Percentiles rank a stretch among this genome's conserved stretches.
phyloP scores from a whole-genome alignment of 768 basidiomycete genomes.

The Mycena capillaripes region DNA sequence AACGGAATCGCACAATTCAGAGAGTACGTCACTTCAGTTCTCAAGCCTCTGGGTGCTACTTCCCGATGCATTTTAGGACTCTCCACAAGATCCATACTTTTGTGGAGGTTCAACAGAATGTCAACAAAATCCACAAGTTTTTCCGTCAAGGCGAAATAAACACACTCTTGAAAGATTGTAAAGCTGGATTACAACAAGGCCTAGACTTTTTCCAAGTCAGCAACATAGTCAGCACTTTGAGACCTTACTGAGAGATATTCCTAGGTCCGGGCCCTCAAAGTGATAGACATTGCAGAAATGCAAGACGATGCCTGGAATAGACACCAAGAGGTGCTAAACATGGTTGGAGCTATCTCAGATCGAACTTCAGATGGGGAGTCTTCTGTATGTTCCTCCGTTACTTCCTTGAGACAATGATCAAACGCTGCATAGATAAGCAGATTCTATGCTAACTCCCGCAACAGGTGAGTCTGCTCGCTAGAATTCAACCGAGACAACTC shows the following conservation, averaged over 20 bases:
- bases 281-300: not conserved
- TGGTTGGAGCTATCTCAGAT: not conserved
- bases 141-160: not conserved
- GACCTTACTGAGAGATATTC: not conserved
- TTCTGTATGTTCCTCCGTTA: not conserved
- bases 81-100: constrained; percentile 8
- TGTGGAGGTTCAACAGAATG: not conserved
- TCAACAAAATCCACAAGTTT: not conserved
- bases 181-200: not conserved
- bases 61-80: not conserved
- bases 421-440: not conserved
- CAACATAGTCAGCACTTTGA: not conserved
- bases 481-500: not conserved
- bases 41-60: not conserved
- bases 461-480: not conserved
- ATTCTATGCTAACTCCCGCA: not conserved
- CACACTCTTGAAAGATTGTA: not conserved
- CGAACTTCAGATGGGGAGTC: not conserved
- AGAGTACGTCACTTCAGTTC: not conserved
- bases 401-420: not conserved
- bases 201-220: constrained; percentile 1
- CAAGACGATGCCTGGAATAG: not conserved
- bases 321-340: not conserved
- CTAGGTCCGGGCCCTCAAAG: not conserved
- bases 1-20: not conserved